A percentile compares a stretch with the other conserved stretches of the same genome.
Conservation (phyloP, 306 rosid species). For the Trifolium subterraneum region DNA sequence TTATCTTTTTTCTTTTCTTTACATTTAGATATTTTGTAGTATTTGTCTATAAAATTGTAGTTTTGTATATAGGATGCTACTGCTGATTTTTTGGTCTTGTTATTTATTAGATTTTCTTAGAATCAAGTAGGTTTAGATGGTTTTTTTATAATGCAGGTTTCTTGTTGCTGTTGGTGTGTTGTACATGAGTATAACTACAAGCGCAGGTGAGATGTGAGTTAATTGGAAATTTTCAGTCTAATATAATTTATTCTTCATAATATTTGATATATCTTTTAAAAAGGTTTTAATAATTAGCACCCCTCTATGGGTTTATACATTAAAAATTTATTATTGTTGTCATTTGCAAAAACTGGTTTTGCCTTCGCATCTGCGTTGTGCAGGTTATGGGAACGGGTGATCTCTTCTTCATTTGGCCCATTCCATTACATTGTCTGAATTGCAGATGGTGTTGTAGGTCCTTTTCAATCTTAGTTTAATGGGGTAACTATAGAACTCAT, state of each 20-base stretch:
- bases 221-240: constrained; percentile 31
- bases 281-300: constrained; percentile 15
- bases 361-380: constrained; percentile 44
- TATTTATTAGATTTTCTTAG: constrained; percentile 45
- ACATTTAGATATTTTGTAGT: constrained; percentile 16
- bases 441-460: constrained; percentile 62
- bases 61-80: constrained; percentile 22
- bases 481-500: constrained; percentile 51
- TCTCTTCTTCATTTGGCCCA: constrained; percentile 55
- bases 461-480: constrained; percentile 47
- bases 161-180: constrained; percentile 54
- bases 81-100: constrained; percentile 8
- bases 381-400: constrained; percentile 50
- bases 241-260: constrained; percentile 2
- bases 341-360: constrained; percentile 39
- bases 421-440: constrained; percentile 54
- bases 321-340: constrained; percentile 6
- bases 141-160: constrained; percentile 67
- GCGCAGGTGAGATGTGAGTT: constrained; percentile 57
- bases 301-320: constrained; percentile 35
- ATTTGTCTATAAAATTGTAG: constrained; percentile 10
- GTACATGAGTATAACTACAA: constrained; percentile 36
- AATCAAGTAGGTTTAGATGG: constrained; percentile 63
- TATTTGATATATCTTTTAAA: neutral
- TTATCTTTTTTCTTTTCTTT: constrained; percentile 1